Conservation (phyloP, 148 eudicot species). For the Camellia japonica region DNA sequence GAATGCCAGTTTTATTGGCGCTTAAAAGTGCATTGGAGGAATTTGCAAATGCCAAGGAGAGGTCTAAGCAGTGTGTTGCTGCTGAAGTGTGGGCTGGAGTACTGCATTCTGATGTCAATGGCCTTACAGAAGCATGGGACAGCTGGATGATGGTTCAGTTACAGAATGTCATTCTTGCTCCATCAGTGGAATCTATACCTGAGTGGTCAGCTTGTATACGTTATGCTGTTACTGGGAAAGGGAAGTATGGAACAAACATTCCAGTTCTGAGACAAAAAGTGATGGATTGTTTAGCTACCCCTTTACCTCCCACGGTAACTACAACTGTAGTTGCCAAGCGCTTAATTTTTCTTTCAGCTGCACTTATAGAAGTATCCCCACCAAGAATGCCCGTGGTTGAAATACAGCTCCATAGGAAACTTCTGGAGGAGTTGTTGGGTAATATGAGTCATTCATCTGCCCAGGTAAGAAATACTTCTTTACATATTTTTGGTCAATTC, state of each 20-base stretch:
- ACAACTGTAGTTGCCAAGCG: slow-evolving; percentile 91
- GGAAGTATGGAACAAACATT: slow-evolving; percentile 70
- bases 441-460: slow-evolving; percentile 94
- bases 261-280: slow-evolving; percentile 79
- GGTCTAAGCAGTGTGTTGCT: slow-evolving; percentile 98
- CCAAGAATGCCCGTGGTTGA: slow-evolving; percentile 71
- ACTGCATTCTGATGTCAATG: slow-evolving; percentile 86
- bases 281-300: slow-evolving; percentile 66
- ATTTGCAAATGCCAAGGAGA: slow-evolving; percentile 81
- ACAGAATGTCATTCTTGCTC: slow-evolving; percentile 74
- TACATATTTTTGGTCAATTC: neutral
- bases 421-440: slow-evolving; percentile 70
- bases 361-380: slow-evolving; percentile 80
- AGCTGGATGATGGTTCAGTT: slow-evolving; percentile 76
- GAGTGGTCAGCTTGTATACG: slow-evolving; percentile 97
- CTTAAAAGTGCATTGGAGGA: slow-evolving; percentile 67
- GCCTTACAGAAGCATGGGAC: slow-evolving; percentile 89
- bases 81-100: slow-evolving; percentile 94
- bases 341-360: slow-evolving; percentile 80
- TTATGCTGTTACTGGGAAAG: slow-evolving; percentile 96
- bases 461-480: slow-evolving; percentile 48
- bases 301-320: slow-evolving; percentile 68
- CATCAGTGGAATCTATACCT: slow-evolving; percentile 92
- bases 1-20: slow-evolving; percentile 64
- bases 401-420: slow-evolving; percentile 60